Base-by-base conservation (phyloP, 2,329 filamentous ascomycete species). In the Diaporthe batatas region DNA sequence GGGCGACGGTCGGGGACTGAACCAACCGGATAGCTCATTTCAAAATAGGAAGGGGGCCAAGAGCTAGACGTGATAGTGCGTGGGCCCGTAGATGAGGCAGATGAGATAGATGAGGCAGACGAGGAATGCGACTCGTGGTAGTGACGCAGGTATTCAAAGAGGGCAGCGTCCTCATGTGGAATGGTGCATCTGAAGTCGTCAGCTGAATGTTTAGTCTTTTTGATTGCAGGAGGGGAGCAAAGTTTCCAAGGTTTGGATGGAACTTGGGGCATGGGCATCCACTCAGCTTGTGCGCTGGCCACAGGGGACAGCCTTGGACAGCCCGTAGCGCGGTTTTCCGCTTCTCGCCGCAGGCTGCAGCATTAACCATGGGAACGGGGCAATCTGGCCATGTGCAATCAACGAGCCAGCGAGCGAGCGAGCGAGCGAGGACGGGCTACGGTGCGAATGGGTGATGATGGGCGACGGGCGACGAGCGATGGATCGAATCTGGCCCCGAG, bases 131-230 rank as follows among this genome's bases (percentile, higher is more conserved):
- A 69, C 57, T 59, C 39, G 62, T 51, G 54, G 53, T 55, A 16
- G 49, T 34, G 53, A 54, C 62, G 68, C 55, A 53, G 23, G 23
- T 32, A 34, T 57, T 57, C 25, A 67, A 65, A 42, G 54, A 54
- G 53, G 62, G 25, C 23, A 65, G 32, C 14, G 47, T 47, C 73
- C 70, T 51, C 69, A 72, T 72, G 65, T 59, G 73, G 73, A 32
- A 74, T 73, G 58, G 70, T 68, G 73, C 65, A 64, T 70, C 58
- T 67, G 70, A 51, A 72, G 70, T 73, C 49, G 44, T 51, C 70
- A 74, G 73, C 73, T 74, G 73, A 74, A 70, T 70, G 70, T 55
- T 65, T 73, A 74, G 73, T 70, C 68, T 68, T 71, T 71, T 71
- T 65, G 71, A 65, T 68, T 74, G 73, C 73, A 73, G 72, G 68